Evolutionary conservation across 2,329 filamentous ascomycete species (phyloP).

Genomic region (Macroventuria anomochaeta): DNA sequence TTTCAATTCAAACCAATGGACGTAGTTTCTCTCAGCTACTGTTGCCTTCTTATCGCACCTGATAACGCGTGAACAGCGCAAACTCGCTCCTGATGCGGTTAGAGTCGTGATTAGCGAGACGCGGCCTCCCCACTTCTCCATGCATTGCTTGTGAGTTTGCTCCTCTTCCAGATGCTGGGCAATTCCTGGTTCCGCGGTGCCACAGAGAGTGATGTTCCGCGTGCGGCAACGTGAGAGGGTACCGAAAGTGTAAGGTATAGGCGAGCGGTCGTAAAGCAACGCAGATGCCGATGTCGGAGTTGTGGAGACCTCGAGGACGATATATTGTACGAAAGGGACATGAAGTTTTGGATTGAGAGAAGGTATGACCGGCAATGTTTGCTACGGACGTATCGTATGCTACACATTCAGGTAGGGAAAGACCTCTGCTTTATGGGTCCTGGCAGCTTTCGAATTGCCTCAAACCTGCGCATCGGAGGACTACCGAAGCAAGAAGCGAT

Average conservation of each 20-base stretch:
- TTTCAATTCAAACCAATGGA: slow-evolving; percentile 18
- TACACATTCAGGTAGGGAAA: neutral
- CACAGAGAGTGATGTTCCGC: neutral
- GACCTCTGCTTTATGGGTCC: neutral
- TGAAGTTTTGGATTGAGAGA: too few relatives aligned
- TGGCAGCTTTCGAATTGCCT: neutral
- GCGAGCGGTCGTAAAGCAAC: neutral
- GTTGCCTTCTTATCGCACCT: slow-evolving; percentile 1
- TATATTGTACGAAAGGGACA: too few relatives aligned
- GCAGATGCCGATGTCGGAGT: neutral
- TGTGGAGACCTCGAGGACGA: neutral
- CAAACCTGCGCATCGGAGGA: neutral
- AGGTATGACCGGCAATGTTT: too few relatives aligned
- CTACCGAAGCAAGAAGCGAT: neutral
- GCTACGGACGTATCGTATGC: neutral
- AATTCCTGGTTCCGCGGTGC: neutral
- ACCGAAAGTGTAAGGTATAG: neutral
- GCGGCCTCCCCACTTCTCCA: slow-evolving; percentile 8
- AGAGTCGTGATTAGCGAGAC: neutral
- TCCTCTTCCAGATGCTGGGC: neutral
- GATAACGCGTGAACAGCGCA: neutral
- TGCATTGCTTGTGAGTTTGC: slow-evolving; percentile 1
- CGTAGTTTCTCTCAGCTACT: slow-evolving; percentile 3
- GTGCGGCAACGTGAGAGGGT: neutral
- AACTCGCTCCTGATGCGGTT: slow-evolving; percentile 6